Base-by-base conservation (phyloP, 2,329 filamentous ascomycete genomes). In the Beauveria rudraprayagi region DNA sequence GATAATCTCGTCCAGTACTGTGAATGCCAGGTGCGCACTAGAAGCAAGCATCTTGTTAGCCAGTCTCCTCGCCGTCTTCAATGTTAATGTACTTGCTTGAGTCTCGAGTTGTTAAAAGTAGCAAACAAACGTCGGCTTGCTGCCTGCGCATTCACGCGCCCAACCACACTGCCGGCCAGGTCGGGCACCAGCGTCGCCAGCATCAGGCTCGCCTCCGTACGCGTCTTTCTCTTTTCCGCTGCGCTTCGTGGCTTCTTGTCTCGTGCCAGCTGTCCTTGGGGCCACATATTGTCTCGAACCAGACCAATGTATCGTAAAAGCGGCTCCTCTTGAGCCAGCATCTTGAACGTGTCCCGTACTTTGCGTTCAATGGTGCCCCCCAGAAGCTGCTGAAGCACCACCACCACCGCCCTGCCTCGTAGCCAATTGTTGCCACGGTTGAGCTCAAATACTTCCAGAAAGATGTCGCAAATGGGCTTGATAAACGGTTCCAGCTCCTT, bases 401-500 rank as follows among this genome's bases (percentile, higher is more conserved):
- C 92, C 5, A 99, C 93, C 1, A 97, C 94, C 0, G 94, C 94
- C 24, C 94, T 87, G 1, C 94, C 95, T 46, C 95, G 89, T 4
- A 99, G 84, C 95, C 94, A 99, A 73, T 96, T 97, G 74, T 95
- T 97, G 46, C 93, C 92, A 63, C 89, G 87, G 72, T 97, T 96
- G 44, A 99, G 82, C 70, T 96, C 92, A 70, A 99, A 99, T 0
- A 92, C 85, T 71, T 99, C 94, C 17, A 99, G 83, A 75, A 99
- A 99, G 63, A 99, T 87, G 73, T 99, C 94, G 74, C 92, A 97
- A 64, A 99, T 97, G 4, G 94, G 95, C 72, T 97, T 99, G 68
- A 99, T 94, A 69, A 99, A 97, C 1, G 94, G 94, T 70, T 96
- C 92, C 2, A 92, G 80, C 67, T 96, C 91, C 68, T 87, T 88